Evolutionary conservation across 768 basidiomycete species (phyloP), one percentile per base, ranked within the genome.

Genomic region (Naganishia vishniacii): DNA sequence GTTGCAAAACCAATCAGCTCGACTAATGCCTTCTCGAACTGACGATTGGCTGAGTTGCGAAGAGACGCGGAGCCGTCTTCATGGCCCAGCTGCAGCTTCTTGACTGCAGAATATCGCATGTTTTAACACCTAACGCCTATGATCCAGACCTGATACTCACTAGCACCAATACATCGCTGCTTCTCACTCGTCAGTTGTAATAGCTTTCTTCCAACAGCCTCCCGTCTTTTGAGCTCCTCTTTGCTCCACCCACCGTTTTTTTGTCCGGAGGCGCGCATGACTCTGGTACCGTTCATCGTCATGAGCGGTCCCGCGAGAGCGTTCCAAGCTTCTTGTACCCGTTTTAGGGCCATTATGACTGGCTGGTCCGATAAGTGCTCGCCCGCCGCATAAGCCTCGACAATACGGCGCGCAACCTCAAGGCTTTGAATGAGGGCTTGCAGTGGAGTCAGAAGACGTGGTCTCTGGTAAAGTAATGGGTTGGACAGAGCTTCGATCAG

Each of bases 1-100:
- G 53, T 56, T 16, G 53, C 53, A 18, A 56, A 56, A 13, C 32
- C 12, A 25, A 56, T 56, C 53, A 56, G 31, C 37, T 25, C 28
- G 31, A 37, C 37, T 13, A 56, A 23, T 9, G 53, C 32, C 1
- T 18, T 23, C 34, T 56, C 53, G 13, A 56, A 56, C 1, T 13
- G 31, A 13, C 40, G 37, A 13, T 23, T 34, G 23, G 53, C 53
- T 18, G 15, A 12, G 2, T 32, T 23, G 16, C 13, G 18, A 20
- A 13, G 34, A 11, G n/a, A n/a, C 3, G 28, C 18, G 6, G 53
- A 56, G 8, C 53, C 53, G n/a, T 56, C 53, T 26, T 56, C 53
- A 23, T 56, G 32, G 7, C 28, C 53, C 20, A 37, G 25, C 34
- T 56, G 16, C 12, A 56, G 37, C n/a, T 41, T 56, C 34, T 56